Base-by-base conservation (phyloP, 257 asterid genomes). In the Capsicum baccatum region DNA sequence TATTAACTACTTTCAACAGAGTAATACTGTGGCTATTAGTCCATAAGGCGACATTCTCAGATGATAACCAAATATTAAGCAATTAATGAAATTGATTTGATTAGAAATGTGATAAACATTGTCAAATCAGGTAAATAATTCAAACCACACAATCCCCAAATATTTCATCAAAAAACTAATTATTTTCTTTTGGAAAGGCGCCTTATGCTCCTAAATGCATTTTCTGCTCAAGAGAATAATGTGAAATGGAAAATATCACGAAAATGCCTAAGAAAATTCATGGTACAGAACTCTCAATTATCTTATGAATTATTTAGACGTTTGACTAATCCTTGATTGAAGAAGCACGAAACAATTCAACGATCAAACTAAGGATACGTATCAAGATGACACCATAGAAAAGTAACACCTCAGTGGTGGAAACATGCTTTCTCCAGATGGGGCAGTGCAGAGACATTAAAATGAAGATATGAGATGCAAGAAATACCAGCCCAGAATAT, bases 1-100 rank as follows among this genome's bases (percentile, higher is more conserved):
- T 74, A 48, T 48, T 76, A 52, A 76, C 81, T 52, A 76, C 48
- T 76, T 76, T 26, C 81, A 76, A 13, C 64, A 54, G 81, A 76
- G 81, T 76, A 76, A 52, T 76, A 76, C 19, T n/a, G 63, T 13
- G 63, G 60, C 47, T 52, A 14, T 76, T 52, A 21, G 81, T 21
- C 59, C 81, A 76, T 52, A 52, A 26, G 64, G 81, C 37, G 47
- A 26, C 42, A 52, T 52, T 76, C 48, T 56, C 48, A 35, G 9
- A 0, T 26, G 63, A 50, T 21, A 52, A 54, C 63, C 63, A 52
- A 54, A 52, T 54, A 52, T 39, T 76, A 52, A 54, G 81, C 63
- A 76, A 76, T 50, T 52, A 76, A 52, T 7, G 48, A 52, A 76
- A 52, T 33, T 52, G 48, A 48, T 50, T 70, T 70, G 56, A 17